phyloP scores from a whole-genome alignment of 352 stramenopile species.

The Phytophthora pinifolia region DNA sequence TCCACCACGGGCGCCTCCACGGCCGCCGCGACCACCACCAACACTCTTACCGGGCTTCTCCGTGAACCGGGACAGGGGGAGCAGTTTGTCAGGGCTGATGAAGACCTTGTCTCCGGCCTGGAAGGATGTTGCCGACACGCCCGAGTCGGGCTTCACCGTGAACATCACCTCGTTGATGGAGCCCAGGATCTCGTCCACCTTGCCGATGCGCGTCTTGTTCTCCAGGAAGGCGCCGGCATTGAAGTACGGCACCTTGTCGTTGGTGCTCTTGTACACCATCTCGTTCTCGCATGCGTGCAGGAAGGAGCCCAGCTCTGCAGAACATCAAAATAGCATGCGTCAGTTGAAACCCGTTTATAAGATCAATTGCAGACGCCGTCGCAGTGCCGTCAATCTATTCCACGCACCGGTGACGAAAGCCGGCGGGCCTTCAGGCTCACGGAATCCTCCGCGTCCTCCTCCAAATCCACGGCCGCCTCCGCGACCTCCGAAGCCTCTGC shows the following conservation, averaged over 20 bases:
- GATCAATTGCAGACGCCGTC: neutral
- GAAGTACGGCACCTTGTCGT: constrained; percentile 98
- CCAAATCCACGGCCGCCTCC: constrained; percentile 49
- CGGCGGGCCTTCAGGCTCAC: constrained; percentile 69
- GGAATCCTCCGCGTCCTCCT: constrained; percentile 42
- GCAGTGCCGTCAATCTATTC: neutral
- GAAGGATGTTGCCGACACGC: constrained; percentile 95
- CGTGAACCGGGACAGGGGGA: constrained; percentile 96
- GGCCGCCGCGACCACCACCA: constrained; percentile 33
- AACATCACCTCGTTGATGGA: constrained; percentile 97
- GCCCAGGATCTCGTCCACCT: constrained; percentile 99
- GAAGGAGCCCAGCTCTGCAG: constrained; percentile 93
- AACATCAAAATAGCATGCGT: neutral
- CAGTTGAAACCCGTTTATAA: constrained; percentile 4
- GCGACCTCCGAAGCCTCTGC: constrained; percentile 46
- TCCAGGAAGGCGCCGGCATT: constrained; percentile 98
- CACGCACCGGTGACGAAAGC: constrained; percentile 68
- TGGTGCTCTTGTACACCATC: constrained; percentile 97
- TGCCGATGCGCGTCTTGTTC: constrained; percentile 99
- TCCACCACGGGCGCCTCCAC: constrained; percentile 34
- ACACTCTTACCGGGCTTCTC: constrained; percentile 81
- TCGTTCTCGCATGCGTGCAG: constrained; percentile 97
- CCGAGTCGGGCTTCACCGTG: constrained; percentile 96
- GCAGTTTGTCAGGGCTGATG: constrained; percentile 97
- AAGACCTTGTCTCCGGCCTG: constrained; percentile 97